Evolutionary conservation across 257 asterid species (phyloP).

Genomic region (Solanum pinnatisectum): DNA sequence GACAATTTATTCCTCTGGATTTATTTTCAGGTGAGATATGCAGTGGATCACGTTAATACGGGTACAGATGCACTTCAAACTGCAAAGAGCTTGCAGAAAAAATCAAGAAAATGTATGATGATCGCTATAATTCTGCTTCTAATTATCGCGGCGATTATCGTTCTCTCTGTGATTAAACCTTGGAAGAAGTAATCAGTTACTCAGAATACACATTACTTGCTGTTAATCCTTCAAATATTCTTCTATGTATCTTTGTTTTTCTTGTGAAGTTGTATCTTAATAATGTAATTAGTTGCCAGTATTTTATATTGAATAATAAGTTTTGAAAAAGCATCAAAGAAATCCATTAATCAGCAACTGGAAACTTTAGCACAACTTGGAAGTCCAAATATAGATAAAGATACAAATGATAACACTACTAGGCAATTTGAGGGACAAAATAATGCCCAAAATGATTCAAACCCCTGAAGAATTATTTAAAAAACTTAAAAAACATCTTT

Average conservation of each 20-base stretch:
- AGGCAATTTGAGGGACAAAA: conserved; percentile 22
- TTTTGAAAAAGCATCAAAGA: neutral
- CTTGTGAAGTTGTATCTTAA: neutral
- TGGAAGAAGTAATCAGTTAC: conserved; percentile 35
- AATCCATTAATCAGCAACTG: neutral
- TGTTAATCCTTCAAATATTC: neutral
- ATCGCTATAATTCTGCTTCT: conserved; percentile 44
- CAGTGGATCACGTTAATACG: conserved; percentile 68
- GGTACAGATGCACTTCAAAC: conserved; percentile 80
- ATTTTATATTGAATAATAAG: neutral
- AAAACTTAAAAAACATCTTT: neutral
- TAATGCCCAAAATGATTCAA: conserved; percentile 9
- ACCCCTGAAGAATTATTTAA: conserved; percentile 24
- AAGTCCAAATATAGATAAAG: neutral
- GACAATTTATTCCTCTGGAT: neutral
- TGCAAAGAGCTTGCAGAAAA: conserved; percentile 64
- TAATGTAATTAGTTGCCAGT: neutral
- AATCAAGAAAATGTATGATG: conserved; percentile 73
- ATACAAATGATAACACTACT: neutral
- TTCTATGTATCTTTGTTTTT: neutral
- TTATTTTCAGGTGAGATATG: conserved; percentile 46
- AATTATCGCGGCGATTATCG: conserved; percentile 44
- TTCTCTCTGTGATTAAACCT: conserved; percentile 57
- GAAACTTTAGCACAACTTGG: neutral
- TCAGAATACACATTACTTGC: neutral